Base-by-base conservation (phyloP, 495 filamentous ascomycete genomes). In the Penicillium pancosmium region DNA sequence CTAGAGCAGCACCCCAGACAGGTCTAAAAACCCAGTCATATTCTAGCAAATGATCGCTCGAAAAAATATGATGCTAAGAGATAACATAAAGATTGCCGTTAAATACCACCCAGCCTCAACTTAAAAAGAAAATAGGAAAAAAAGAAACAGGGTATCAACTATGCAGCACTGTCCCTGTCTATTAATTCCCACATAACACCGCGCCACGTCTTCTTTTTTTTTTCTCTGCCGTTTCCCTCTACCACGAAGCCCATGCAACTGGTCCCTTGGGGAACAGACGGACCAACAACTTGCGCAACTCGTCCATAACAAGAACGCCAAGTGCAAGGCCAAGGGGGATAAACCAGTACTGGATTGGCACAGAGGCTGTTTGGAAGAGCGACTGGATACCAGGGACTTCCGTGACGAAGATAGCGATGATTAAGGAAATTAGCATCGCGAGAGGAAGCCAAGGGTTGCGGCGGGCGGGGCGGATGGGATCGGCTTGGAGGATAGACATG, bases 351-450 rank as follows among this genome's bases (percentile, higher is more conserved):
- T 81, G 71, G 4, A 79, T 65, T 4, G 81, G 81, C 0, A 82
- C 78, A 5, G 70, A 64, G 12, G 78, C 77, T 0, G 81, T 84
- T 7, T 64, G 62, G 54, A 84, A 82, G 40, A 83, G 61, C 1
- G 18, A 60, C 59, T 83, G 80, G 7, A 84, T 63, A 4, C 75
- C 78, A 0, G 78, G 79, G 4, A 75, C 77, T 56, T 84, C 77
- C 5, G 80, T 80, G 16, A 81, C 80, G 50, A 84, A 80, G 15
- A 82, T 68, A 38, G 81, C 81, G 49, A 83, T 83, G 18, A 69
- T 64, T 0, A 84, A 62, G 13, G 73, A 76, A 23, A 81, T 71
- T 7, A 71, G 38, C 57, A 79, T 78, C 0, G 73, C 68, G 5
- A 74, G 62, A 4, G 80, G 63, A 1, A 83, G 71, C 77, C 80